Conservation (phyloP, 768 basidiomycete genomes). For the Psilocybe sp. region DNA sequence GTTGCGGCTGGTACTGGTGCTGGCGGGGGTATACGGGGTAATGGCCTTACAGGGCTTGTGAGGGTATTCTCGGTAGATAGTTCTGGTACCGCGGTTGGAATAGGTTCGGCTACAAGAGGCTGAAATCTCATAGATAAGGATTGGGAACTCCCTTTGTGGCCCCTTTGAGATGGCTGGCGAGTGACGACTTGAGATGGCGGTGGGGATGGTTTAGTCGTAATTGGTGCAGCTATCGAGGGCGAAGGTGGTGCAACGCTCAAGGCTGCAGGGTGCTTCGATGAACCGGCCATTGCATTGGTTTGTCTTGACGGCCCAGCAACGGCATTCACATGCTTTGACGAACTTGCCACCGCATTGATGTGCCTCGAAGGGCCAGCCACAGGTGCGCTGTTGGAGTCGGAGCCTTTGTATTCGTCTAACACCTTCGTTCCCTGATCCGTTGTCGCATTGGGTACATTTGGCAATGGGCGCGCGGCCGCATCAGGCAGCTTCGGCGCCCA, state of each 20-base stretch:
- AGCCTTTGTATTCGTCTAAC: background rate
- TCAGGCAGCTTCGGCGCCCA: slow-evolving; percentile 8
- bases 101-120: slow-evolving; percentile 21
- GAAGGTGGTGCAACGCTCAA: background rate
- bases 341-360: background rate
- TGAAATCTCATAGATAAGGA: slow-evolving; percentile 26
- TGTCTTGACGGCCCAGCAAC: slow-evolving; percentile 14
- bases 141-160: slow-evolving; percentile 11
- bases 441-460: slow-evolving; percentile 1
- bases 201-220: slow-evolving; percentile 9
- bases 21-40: slow-evolving; percentile 20
- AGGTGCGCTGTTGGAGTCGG: background rate
- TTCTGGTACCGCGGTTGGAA: slow-evolving; percentile 1
- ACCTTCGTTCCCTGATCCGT: background rate
- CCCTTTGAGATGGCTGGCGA: slow-evolving; percentile 11
- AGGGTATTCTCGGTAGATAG: slow-evolving; percentile 1
- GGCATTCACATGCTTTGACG: slow-evolving; percentile 3
- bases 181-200: slow-evolving; percentile 19
- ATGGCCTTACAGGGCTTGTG: slow-evolving; percentile 17
- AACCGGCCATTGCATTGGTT: background rate
- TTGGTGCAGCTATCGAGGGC: slow-evolving; percentile 1
- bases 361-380: slow-evolving; percentile 2
- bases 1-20: background rate
- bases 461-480: slow-evolving; percentile 3
- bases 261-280: slow-evolving; percentile 1